phyloP scores from a whole-genome alignment of 2,329 filamentous ascomycete species.

The Ceratocystis smalleyi region DNA sequence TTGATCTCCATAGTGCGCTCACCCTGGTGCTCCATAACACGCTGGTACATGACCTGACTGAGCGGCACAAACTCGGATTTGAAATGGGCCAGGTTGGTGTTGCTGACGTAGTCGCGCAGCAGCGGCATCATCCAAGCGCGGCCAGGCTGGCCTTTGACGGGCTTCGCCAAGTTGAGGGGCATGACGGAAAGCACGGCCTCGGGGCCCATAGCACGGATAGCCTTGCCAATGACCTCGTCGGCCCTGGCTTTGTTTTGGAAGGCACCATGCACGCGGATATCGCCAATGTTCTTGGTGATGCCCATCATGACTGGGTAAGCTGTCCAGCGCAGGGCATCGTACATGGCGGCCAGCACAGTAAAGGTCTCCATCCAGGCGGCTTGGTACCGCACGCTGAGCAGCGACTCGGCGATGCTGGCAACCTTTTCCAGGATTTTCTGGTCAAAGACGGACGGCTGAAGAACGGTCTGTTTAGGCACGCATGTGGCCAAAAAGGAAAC shows the following conservation, averaged over 20 bases:
- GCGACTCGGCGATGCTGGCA: slow-evolving; percentile 52
- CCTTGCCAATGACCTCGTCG: slow-evolving; percentile 75
- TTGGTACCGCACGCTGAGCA: slow-evolving; percentile 84
- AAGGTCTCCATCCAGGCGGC: slow-evolving; percentile 91
- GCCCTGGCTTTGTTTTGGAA: slow-evolving; percentile 92
- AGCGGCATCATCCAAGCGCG: slow-evolving; percentile 91
- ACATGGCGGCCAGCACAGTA: slow-evolving; percentile 71
- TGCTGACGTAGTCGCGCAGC: slow-evolving; percentile 75
- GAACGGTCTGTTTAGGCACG: slow-evolving; percentile 63
- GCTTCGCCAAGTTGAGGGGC: slow-evolving; percentile 70
- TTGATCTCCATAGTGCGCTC: slow-evolving; percentile 94
- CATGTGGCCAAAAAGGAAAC: slow-evolving; percentile 88
- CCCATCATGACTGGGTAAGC: slow-evolving; percentile 62
- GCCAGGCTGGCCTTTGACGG: slow-evolving; percentile 61
- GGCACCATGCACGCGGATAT: slow-evolving; percentile 71
- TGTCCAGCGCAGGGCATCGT: slow-evolving; percentile 73
- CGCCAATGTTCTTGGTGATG: slow-evolving; percentile 65
- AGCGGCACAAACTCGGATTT: slow-evolving; percentile 71
- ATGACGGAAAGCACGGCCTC: slow-evolving; percentile 67
- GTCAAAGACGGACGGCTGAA: slow-evolving; percentile 83
- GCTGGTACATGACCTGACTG: slow-evolving; percentile 80
- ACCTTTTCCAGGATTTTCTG: slow-evolving; percentile 79
- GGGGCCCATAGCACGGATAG: slow-evolving; percentile 79
- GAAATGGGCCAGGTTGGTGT: slow-evolving; percentile 78
- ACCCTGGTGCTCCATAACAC: slow-evolving; percentile 62